Conservation (phyloP, 2,329 filamentous ascomycete genomes). For the Diaporthe capsici region DNA sequence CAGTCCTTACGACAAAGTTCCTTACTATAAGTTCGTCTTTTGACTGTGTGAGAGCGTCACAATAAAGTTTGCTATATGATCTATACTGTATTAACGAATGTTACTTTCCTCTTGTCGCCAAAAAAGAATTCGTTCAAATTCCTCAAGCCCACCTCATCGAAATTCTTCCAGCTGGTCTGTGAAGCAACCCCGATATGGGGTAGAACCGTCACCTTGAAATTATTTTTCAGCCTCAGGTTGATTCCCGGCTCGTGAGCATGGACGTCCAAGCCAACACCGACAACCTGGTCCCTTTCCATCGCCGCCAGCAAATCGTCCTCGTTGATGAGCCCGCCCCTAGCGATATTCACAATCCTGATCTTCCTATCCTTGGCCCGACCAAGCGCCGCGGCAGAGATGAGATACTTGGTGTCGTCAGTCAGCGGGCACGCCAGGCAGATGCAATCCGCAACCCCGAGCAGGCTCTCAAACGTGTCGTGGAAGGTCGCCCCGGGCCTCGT, state of each 20-base stretch:
- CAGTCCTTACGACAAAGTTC: no score
- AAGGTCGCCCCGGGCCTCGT: constrained; percentile 12
- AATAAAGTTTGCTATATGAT: neutral
- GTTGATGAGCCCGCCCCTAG: constrained; percentile 52
- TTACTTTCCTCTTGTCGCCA: constrained; percentile 30
- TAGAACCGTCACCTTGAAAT: constrained; percentile 51
- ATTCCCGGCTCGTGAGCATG: constrained; percentile 53
- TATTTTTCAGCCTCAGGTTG: constrained; percentile 47
- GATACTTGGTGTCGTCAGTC: constrained; percentile 45
- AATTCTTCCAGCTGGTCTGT: constrained; percentile 48
- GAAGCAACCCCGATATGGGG: constrained; percentile 50
- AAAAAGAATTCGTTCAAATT: constrained; percentile 48
- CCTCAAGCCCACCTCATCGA: constrained; percentile 46
- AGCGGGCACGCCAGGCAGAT: constrained; percentile 53
- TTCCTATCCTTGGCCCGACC: constrained; percentile 44
- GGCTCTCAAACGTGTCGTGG: constrained; percentile 47
- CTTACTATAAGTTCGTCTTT: no score
- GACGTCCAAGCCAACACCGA: constrained; percentile 53
- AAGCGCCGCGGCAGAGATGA: constrained; percentile 45
- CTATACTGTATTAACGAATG: constrained; percentile 20
- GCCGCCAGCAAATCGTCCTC: constrained; percentile 53
- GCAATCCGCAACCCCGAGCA: constrained; percentile 49
- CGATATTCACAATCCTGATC: constrained; percentile 53
- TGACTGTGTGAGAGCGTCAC: no score
- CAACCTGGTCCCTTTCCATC: constrained; percentile 49